Evolutionary conservation across 148 eudicot species (phyloP).

Genomic region (Amaranthus palmeri): DNA sequence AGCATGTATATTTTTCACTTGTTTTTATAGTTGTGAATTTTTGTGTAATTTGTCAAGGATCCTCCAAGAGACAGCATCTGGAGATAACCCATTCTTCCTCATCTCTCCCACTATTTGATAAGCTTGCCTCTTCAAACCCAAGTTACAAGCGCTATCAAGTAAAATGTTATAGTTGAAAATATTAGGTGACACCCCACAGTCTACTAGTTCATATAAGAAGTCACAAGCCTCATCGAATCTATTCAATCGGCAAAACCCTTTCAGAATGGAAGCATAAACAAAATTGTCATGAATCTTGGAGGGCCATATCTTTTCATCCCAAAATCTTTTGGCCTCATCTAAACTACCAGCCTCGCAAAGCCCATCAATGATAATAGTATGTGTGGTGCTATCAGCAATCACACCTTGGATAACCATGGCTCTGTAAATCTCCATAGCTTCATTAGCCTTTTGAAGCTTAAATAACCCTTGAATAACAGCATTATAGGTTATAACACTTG

Average conservation of each 20-base stretch:
- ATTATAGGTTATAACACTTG: constrained; percentile 76
- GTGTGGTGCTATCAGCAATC: constrained; percentile 58
- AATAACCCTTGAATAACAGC: constrained; percentile 58
- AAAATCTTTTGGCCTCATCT: constrained; percentile 63
- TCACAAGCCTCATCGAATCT: constrained; percentile 69
- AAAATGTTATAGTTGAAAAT: constrained; percentile 71
- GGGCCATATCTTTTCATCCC: constrained; percentile 80
- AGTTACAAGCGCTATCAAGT: constrained; percentile 57
- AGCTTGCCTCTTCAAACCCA: constrained; percentile 74
- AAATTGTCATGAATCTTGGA: constrained; percentile 65
- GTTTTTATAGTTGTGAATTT: constrained; percentile 14
- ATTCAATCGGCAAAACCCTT: constrained; percentile 62
- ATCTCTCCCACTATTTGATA: constrained; percentile 84
- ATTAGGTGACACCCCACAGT: constrained; percentile 58
- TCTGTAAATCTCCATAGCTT: constrained; percentile 56
- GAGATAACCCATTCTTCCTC: constrained; percentile 77
- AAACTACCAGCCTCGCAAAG: constrained; percentile 44
- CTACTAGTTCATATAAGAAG: constrained; percentile 79
- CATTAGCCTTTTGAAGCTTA: constrained; percentile 37
- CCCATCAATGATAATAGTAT: constrained; percentile 59
- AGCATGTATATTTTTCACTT: background rate
- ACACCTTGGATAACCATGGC: constrained; percentile 44
- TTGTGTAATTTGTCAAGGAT: constrained; percentile 60
- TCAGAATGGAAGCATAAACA: constrained; percentile 71
- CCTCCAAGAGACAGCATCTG: constrained; percentile 88